These are phyloP conservation scores for Kodamaea leandrae DNA, from an alignment of 805 yeast species.

Conservation along the genomic window DNA sequence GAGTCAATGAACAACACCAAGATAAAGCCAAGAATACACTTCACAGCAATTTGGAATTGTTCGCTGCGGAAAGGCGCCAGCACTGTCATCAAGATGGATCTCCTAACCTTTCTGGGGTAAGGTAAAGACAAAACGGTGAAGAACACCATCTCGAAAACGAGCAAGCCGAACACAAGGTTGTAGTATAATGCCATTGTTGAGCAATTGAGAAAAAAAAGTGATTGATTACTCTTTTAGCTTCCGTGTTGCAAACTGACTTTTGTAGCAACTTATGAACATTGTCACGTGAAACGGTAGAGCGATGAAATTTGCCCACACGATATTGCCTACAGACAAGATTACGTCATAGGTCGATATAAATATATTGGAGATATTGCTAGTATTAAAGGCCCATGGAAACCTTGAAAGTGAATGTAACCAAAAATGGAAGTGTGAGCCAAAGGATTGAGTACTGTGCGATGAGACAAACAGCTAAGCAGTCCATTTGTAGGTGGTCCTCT, in stretches of 20 bases:
- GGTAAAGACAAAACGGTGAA: conserved; percentile 85
- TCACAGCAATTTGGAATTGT: conserved; percentile 71
- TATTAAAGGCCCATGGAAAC: conserved; percentile 38
- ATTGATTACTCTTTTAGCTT: background rate
- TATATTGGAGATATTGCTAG: too few species aligned
- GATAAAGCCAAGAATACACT: conserved; percentile 81
- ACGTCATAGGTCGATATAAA: too few species aligned
- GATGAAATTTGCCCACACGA: too few species aligned
- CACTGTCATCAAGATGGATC: conserved; percentile 59
- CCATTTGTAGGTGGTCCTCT: conserved; percentile 65
- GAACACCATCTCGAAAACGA: conserved; percentile 72
- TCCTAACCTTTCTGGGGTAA: conserved; percentile 71
- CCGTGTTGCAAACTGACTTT: background rate
- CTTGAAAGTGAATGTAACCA: conserved; percentile 66
- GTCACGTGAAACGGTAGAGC: background rate
- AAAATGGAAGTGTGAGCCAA: conserved; percentile 68
- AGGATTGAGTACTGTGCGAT: conserved; percentile 71
- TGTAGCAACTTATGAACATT: background rate
- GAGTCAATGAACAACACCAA: conserved; percentile 83
- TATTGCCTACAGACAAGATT: too few species aligned
- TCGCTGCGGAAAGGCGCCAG: conserved; percentile 68
- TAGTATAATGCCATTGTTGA: conserved; percentile 42
- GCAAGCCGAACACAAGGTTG: conserved; percentile 64
- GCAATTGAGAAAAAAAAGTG: background rate
- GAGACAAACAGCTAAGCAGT: conserved; percentile 74